Conservation (phyloP, 768 basidiomycete genomes). For the Amanita muscaria region DNA sequence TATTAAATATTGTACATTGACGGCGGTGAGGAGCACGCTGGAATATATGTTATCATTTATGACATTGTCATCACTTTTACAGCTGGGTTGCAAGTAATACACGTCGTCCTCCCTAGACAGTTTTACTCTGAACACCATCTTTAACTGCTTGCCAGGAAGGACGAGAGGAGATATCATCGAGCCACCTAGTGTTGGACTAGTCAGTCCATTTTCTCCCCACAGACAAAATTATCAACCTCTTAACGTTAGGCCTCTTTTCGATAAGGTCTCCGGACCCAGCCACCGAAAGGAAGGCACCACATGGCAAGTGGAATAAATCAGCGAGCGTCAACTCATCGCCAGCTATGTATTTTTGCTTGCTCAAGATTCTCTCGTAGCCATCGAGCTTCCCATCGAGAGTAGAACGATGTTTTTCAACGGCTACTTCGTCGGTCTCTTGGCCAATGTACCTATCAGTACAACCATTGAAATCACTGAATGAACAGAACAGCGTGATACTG, state of each 20-base stretch:
- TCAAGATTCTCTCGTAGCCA: conserved; percentile 48
- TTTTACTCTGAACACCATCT: conserved; percentile 20
- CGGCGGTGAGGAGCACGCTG: too few relatives aligned
- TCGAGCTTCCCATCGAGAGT: conserved; percentile 34
- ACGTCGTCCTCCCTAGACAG: neutral
- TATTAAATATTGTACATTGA: too few relatives aligned
- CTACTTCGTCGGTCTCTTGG: conserved; percentile 22
- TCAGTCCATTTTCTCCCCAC: neutral
- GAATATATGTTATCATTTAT: too few relatives aligned
- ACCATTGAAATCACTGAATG: too few relatives aligned
- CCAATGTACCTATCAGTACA: conserved; percentile 14
- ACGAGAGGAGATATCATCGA: conserved; percentile 28
- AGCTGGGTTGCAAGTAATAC: too few relatives aligned
- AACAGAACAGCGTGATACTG: too few relatives aligned
- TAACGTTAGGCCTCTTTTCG: conserved; percentile 31
- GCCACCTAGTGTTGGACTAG: conserved; percentile 16
- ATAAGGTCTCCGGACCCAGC: conserved; percentile 22
- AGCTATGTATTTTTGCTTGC: conserved; percentile 47
- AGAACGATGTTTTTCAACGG: conserved; percentile 17
- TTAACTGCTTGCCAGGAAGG: conserved; percentile 43
- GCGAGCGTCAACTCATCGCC: conserved; percentile 50
- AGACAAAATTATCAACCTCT: conserved; percentile 26
- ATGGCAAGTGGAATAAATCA: conserved; percentile 51
- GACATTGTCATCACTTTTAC: too few relatives aligned
- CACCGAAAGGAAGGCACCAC: conserved; percentile 16